These are phyloP conservation scores for Phialophora tarda DNA, from an alignment of 2,329 filamentous ascomycete species.

Conservation along the genomic window DNA sequence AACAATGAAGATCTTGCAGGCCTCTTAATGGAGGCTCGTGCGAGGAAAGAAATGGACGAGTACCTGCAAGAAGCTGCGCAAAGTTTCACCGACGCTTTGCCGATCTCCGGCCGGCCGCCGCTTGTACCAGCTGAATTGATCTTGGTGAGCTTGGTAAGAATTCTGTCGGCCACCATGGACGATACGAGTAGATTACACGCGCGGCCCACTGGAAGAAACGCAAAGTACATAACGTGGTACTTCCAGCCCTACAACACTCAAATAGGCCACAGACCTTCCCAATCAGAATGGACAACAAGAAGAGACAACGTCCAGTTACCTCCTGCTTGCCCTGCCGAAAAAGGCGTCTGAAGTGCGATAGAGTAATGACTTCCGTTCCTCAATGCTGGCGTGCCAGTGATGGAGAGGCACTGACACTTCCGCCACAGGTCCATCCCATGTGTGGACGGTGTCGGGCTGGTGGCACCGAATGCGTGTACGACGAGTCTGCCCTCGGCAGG, in stretches of 20 bases:
- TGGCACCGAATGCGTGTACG: slow-evolving; percentile 27
- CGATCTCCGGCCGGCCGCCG: slow-evolving; percentile 8
- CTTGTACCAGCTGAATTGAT: background rate
- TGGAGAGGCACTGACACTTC: slow-evolving; percentile 11
- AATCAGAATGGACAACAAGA: slow-evolving; percentile 22
- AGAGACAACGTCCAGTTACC: slow-evolving; percentile 31
- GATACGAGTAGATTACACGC: background rate
- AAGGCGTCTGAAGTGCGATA: slow-evolving; percentile 31
- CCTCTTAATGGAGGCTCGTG: background rate
- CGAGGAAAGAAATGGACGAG: background rate
- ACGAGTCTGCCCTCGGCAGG: slow-evolving; percentile 19
- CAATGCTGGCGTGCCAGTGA: background rate
- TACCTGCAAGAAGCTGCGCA: background rate
- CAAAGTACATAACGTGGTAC: background rate
- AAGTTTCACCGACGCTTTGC: slow-evolving; percentile 9
- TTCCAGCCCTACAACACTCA: background rate
- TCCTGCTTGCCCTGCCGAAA: slow-evolving; percentile 32
- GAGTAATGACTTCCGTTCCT: slow-evolving; percentile 15
- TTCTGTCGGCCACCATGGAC: background rate
- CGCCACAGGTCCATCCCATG: slow-evolving; percentile 23
- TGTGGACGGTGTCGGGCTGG: slow-evolving; percentile 27
- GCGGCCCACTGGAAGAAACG: background rate
- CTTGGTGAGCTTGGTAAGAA: background rate
- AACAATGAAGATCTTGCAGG: background rate
- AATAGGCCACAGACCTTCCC: slow-evolving; percentile 3